Base-by-base conservation (phyloP, 2,329 filamentous ascomycete species). In the Cytospora schulzeri region DNA sequence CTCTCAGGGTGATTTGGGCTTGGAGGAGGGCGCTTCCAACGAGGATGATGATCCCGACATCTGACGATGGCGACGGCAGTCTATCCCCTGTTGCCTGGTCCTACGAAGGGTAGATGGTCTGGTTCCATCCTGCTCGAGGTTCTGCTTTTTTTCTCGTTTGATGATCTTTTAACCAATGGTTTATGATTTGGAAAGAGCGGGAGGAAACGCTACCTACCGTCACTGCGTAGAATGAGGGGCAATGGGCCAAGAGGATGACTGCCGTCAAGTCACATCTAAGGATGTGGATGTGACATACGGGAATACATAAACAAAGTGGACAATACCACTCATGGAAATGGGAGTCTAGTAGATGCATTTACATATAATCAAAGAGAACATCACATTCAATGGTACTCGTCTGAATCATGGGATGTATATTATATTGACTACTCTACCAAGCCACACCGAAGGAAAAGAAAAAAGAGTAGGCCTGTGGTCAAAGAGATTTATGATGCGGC, bases 41-140 rank as follows among this genome's bases (percentile, higher is more conserved):
- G 88, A 91, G 73, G 88, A 89, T 66, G 82, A 84, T 73, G 86
- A 88, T 63, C 86, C 90, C 70, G 88, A 90, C 71, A 86, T 86
- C 73, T 85, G 81, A 80, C 80, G 72, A 71, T 69, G 78, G 81
- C 74, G 81, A 82, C 83, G 84, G 82, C 82, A 83, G 83, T 84
- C 82, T 84, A 85, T 84, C 84, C 86, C 85, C 87, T 88, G 83
- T 85, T 83, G 79, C 80, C 84, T 87, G 83, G 81, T 85, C 83
- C 83, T 85, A 78, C 75, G 72, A 74, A 76, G 71, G 71, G 65
- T 53, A n/a, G 57, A 50, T 65, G 29, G 59, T 60, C 56, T 59
- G 62, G 50, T 57, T 57, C 61, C 48, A 45, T 29, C 22, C 41
- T 60, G 45, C 31, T 22, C 33, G 24, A 52, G 29, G 35, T 45